Percentiles rank a stretch among this genome's conserved stretches.
Conservation (phyloP, 805 yeast genomes). For the Alloascoidea hylecoeti region DNA sequence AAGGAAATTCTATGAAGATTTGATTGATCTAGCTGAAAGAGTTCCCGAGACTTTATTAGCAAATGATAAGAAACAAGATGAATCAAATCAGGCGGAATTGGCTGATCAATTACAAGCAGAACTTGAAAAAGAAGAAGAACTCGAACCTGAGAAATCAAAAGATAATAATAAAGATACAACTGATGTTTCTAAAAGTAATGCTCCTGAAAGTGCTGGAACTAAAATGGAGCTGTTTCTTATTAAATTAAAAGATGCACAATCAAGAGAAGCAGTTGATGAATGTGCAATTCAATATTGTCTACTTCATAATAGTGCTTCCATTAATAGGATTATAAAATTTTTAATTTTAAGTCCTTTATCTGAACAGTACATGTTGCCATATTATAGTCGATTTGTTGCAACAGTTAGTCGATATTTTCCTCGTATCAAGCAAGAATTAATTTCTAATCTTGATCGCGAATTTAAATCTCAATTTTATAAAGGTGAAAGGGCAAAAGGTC, state of each 20-base stretch:
- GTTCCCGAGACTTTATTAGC: conserved; percentile 44
- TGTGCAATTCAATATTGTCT: conserved; percentile 17
- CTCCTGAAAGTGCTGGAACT: conserved; percentile 11
- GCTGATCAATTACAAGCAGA: conserved; percentile 6
- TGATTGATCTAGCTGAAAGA: conserved; percentile 47
- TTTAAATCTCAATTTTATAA: conserved; percentile 46
- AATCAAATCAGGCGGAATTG: conserved; percentile 7
- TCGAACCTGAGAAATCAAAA: conserved; percentile 6
- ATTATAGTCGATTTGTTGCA: conserved; percentile 59
- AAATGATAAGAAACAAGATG: conserved; percentile 19
- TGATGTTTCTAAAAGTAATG: conserved; percentile 9
- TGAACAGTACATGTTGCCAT: conserved; percentile 17
- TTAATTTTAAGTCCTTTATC: conserved; percentile 31
- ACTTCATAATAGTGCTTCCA: conserved; percentile 62
- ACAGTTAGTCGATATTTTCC: conserved; percentile 33
- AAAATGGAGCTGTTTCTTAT: conserved; percentile 1
- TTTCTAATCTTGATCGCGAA: conserved; percentile 40
- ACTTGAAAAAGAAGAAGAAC: conserved; percentile 7
- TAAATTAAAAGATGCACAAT: conserved; percentile 1
- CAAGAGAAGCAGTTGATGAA: conserved; percentile 15
- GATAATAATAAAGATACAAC: conserved; percentile 5
- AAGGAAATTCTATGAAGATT: conserved; percentile 57
- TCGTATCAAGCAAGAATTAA: conserved; percentile 35
- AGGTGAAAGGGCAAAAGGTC: conserved; percentile 17
- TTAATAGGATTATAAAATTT: conserved; percentile 40